A percentile compares a stretch with the other conserved stretches of the same genome.
These are phyloP conservation scores for Ambrosia trifida DNA, from an alignment of 129 eudicot species.

Conservation along the genomic window DNA sequence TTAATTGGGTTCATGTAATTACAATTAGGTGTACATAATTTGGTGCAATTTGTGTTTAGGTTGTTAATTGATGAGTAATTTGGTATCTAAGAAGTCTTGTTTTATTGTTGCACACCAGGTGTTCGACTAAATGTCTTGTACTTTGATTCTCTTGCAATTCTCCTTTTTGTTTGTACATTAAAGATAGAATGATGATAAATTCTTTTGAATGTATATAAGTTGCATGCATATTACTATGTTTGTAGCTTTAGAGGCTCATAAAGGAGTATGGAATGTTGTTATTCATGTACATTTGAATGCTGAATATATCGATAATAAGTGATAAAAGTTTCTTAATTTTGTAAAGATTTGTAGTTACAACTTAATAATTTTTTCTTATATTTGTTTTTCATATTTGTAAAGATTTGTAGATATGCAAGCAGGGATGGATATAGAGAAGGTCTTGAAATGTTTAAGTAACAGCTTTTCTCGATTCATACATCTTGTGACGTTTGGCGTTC, in stretches of 20 bases:
- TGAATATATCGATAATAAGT: not conserved
- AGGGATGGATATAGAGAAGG: constrained; percentile 75
- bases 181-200: constrained; percentile 13
- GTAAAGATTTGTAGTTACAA: not conserved
- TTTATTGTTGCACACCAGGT: constrained; percentile 23
- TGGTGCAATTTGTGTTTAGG: constrained; percentile 4
- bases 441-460: constrained; percentile 68
- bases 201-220: not conserved
- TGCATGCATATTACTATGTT: not conserved
- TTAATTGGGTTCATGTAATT: constrained; percentile 12
- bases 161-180: constrained; percentile 10
- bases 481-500: constrained; percentile 61
- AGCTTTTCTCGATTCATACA: constrained; percentile 92
- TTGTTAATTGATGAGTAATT: not conserved
- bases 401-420: constrained; percentile 29
- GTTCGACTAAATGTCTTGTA: constrained; percentile 25
- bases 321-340: constrained; percentile 11
- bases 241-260: constrained; percentile 7
- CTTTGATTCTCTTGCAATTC: constrained; percentile 1
- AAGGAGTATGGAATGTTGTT: not conserved
- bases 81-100: not conserved
- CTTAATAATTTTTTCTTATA: not conserved
- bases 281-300: not conserved
- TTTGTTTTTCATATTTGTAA: constrained; percentile 8
- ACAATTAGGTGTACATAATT: constrained; percentile 12